Conservation (phyloP, 805 yeast species). For the Wickerhamiella kurtzmanii region DNA sequence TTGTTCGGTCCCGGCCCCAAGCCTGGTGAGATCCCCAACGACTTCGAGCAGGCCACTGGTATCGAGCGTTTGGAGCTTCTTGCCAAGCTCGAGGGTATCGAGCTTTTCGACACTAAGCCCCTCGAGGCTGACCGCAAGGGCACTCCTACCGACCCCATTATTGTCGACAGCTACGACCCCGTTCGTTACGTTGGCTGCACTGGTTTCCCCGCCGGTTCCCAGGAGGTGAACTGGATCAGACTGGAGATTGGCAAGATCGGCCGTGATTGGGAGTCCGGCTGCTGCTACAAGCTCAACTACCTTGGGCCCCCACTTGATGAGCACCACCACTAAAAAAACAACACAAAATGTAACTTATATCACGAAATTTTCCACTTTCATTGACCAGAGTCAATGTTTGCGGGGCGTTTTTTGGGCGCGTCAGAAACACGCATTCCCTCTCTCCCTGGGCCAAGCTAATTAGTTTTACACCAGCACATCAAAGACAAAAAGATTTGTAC, state of each 20-base stretch:
- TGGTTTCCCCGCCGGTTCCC: slow-evolving; percentile 90
- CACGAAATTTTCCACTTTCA: not conserved
- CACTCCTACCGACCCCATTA: slow-evolving; percentile 76
- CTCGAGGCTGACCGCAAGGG: slow-evolving; percentile 81
- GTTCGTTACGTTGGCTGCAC: slow-evolving; percentile 95
- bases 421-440: too few species aligned
- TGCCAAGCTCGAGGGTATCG: slow-evolving; percentile 92
- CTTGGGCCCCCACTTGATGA: slow-evolving; percentile 46
- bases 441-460: too few species aligned
- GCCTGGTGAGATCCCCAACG: slow-evolving; percentile 64
- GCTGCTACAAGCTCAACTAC: slow-evolving; percentile 77
- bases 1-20: slow-evolving; percentile 84
- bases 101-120: slow-evolving; percentile 72
- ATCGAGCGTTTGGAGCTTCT: slow-evolving; percentile 88
- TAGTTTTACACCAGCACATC: too few species aligned
- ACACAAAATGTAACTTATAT: not conserved
- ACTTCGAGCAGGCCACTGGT: slow-evolving; percentile 95
- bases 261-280: slow-evolving; percentile 99
- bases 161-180: slow-evolving; percentile 82
- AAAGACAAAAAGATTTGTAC: too few species aligned
- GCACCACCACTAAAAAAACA: slow-evolving; percentile 16
- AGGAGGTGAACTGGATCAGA: slow-evolving; percentile 81
- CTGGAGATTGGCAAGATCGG: slow-evolving; percentile 70
- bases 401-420: too few species aligned
- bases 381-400: too few species aligned